Base-by-base conservation (phyloP, 257 asterid species). In the Coffea canephora region DNA sequence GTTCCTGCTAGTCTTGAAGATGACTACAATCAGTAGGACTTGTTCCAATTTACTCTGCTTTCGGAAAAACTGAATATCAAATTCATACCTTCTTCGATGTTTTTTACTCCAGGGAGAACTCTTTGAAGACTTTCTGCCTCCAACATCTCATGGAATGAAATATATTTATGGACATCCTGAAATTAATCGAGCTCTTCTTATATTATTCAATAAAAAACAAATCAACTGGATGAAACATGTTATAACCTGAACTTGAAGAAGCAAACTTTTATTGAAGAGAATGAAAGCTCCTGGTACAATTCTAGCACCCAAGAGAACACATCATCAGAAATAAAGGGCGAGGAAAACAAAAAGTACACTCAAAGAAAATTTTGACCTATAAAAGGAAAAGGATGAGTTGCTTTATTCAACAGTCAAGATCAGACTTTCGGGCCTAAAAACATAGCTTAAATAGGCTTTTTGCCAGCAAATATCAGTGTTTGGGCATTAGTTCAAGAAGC, bases 231-330 rank as follows among this genome's bases (percentile, higher is more conserved):
- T 79, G 83, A 73, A 77, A 81, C 62, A 61, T 69, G 81, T 80
- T 86, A 82, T 76, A 69, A 95, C 98, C 98, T 93, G 92, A 87
- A 95, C 99, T 88, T 85, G 90, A 82, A 91, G 91, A 76, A 78
- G 46, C 90, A 91, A 76, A 82, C 97, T 89, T 84, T 89, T 91
- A 86, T 95, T 91, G 89, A 91, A 65, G 75, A 91, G 90, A 82
- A 95, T 89, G 11, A 81, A 25, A 27, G 89, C 78, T 65, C 98
- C 97, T 36, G 88, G 59, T 75, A 78, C 83, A 74, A 93, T 88
- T 80, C 97, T 95, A 80, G 71, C 82, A 82, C 52, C 82, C 85
- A 84, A 84, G 72, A 86, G 39, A 85, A 77, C 75, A 82, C 52
- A 23, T 27, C 43, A 67, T 82, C 4, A 78, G 79, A 80, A 31